These are phyloP conservation scores for Bruguiera parviflora DNA, from an alignment of 345 rosid genomes.

Conservation along the genomic window DNA sequence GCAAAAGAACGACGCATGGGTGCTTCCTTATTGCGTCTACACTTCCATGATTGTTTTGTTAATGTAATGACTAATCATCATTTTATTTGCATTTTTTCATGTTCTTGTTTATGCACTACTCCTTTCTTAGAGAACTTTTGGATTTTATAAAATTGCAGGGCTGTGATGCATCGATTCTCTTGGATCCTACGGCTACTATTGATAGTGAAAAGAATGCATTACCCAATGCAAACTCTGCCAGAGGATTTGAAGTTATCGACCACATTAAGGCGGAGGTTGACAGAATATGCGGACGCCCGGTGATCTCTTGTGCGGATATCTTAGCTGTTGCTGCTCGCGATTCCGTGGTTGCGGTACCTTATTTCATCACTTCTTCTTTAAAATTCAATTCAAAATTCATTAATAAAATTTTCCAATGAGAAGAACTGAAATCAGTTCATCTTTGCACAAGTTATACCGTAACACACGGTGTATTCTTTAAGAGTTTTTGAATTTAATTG, in stretches of 20 bases:
- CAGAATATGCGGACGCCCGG: conserved; percentile 40
- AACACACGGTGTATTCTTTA: no score
- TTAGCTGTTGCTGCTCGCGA: conserved; percentile 19
- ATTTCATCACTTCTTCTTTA: background rate
- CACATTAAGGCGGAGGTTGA: conserved; percentile 51
- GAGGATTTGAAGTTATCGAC: conserved; percentile 66
- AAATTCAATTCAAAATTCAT: no score
- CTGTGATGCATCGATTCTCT: conserved; percentile 61
- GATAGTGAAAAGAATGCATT: conserved; percentile 49
- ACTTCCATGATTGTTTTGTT: conserved; percentile 70
- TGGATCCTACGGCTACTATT: conserved; percentile 47
- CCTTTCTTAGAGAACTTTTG: no score
- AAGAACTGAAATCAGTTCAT: no score
- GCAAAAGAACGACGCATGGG: conserved; percentile 45
- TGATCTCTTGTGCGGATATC: conserved; percentile 66
- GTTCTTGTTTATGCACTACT: background rate
- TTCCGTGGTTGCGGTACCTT: no score
- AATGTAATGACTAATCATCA: conserved; percentile 27
- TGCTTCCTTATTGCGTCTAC: conserved; percentile 57
- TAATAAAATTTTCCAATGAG: no score
- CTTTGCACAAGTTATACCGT: no score
- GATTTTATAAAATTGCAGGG: conserved; percentile 32
- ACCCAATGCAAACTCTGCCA: conserved; percentile 37
- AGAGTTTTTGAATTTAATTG: no score
- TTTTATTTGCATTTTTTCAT: background rate